Evolutionary conservation across 371 early-diverging fungal species (phyloP).

Genomic region (Actinomortierella ambigua): DNA sequence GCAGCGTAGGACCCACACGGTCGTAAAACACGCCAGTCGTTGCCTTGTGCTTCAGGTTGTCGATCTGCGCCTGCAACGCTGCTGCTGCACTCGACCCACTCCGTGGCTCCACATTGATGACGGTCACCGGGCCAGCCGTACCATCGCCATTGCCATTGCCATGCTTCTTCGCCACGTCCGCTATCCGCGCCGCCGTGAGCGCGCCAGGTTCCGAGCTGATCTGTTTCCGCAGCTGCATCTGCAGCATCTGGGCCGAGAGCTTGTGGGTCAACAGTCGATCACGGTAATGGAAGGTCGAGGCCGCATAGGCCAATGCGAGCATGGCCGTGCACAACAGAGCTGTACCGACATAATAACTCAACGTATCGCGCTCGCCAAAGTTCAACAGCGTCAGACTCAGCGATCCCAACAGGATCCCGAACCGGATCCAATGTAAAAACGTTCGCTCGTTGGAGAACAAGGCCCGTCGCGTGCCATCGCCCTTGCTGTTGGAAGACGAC

Average conservation of each 20-base stretch:
- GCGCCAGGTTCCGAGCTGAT: too few species aligned
- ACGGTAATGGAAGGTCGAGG: constrained; percentile 21
- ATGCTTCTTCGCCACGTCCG: constrained; percentile 14
- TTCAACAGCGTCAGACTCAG: constrained; percentile 30
- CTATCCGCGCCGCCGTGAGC: too few species aligned
- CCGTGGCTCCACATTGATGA: too few species aligned
- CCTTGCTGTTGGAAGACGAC: neutral
- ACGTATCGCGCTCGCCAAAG: constrained; percentile 13
- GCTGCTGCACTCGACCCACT: neutral
- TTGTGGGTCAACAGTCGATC: constrained; percentile 23
- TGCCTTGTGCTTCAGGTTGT: neutral
- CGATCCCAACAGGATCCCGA: constrained; percentile 30
- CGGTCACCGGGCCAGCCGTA: too few species aligned
- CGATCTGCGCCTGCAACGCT: neutral
- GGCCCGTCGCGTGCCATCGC: constrained; percentile 18
- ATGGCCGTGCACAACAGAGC: constrained; percentile 18
- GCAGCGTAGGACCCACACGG: constrained; percentile 22
- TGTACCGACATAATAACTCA: constrained; percentile 22
- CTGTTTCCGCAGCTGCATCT: too few species aligned
- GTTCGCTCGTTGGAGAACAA: constrained; percentile 36
- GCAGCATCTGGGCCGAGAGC: neutral
- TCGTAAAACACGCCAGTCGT: constrained; percentile 26
- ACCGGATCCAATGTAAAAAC: constrained; percentile 35
- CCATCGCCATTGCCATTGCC: constrained; percentile 5
- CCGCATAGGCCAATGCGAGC: constrained; percentile 22